Percentiles rank a stretch among this genome's conserved stretches.
phyloP scores from a whole-genome alignment of 1,284 basidiomycete species.

The Moesziomyces sp. region DNA sequence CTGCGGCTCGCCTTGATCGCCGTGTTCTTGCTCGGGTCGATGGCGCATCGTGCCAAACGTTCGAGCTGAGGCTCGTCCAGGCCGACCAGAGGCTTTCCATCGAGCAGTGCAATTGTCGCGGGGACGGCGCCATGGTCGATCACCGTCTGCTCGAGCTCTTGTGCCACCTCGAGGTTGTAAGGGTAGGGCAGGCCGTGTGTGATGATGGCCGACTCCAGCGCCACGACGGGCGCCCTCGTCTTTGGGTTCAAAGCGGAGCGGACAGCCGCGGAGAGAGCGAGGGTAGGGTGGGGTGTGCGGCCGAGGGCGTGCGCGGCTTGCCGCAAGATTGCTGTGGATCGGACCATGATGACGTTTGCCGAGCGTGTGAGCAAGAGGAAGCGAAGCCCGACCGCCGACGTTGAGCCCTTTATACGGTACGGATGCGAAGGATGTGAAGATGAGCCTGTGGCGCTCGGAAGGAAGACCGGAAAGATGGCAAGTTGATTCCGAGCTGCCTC shows the following conservation, averaged over 20 bases:
- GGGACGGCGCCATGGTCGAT: conserved; percentile 81
- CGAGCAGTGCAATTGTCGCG: conserved; percentile 88
- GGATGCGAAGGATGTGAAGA: too few species aligned
- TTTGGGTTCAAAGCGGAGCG: conserved; percentile 17
- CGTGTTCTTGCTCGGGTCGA: conserved; percentile 34
- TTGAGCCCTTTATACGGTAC: too few species aligned
- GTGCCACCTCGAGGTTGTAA: conserved; percentile 79
- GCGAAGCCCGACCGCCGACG: too few species aligned
- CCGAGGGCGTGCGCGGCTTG: conserved; percentile 35
- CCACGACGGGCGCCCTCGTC: conserved; percentile 69
- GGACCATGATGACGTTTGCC: conserved; percentile 19
- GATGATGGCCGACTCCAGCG: conserved; percentile 81
- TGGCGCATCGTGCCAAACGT: conserved; percentile 74
- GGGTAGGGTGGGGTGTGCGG: conserved; percentile 29
- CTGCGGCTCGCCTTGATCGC: conserved; percentile 84
- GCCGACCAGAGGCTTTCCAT: conserved; percentile 87
- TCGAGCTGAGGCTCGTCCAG: conserved; percentile 77
- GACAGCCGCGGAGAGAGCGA: conserved; percentile 25
- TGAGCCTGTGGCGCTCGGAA: background rate
- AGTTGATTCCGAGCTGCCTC: too few species aligned
- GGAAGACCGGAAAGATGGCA: background rate
- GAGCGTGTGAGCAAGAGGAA: background rate
- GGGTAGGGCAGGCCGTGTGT: conserved; percentile 81
- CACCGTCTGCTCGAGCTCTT: conserved; percentile 82
- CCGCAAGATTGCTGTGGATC: conserved; percentile 23